phyloP scores from a whole-genome alignment of 2,329 filamentous ascomycete genomes.

The Beauveria varroae region DNA sequence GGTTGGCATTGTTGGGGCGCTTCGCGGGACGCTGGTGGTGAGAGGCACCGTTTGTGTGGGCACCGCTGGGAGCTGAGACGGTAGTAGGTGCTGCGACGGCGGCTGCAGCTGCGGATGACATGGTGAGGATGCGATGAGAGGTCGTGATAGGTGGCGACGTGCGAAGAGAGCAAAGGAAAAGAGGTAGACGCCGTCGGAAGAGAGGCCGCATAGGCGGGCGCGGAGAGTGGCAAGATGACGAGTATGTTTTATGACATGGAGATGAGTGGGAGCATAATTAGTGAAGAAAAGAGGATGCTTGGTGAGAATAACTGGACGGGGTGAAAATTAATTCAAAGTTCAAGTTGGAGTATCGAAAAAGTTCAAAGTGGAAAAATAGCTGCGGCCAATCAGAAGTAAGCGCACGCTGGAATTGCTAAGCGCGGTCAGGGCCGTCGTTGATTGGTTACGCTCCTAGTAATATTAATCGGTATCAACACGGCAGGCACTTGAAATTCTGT shows the following conservation, averaged over 20 bases:
- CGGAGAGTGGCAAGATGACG: too few relatives aligned
- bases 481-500: too few relatives aligned
- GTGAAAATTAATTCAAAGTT: background rate
- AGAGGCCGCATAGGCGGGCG: slow-evolving; percentile 1
- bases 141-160: background rate
- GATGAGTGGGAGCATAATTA: background rate
- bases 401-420: background rate
- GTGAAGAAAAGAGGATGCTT: background rate
- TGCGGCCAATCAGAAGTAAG: slow-evolving; percentile 1
- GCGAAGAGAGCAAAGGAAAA: background rate
- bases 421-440: background rate
- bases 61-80: background rate
- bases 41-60: background rate
- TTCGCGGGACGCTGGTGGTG: slow-evolving; percentile 4
- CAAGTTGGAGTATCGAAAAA: background rate
- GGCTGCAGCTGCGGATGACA: background rate
- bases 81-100: background rate
- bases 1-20: slow-evolving; percentile 8
- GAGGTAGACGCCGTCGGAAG: background rate
- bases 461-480: too few relatives aligned
- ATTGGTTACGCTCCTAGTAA: background rate
- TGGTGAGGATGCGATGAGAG: slow-evolving; percentile 1
- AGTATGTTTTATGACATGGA: background rate
- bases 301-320: background rate
- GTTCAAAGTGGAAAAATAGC: slow-evolving; percentile 1